Evolutionary conservation across 176 grass and related monocot species (phyloP).

Genomic region (Rhynchospora breviuscula): DNA sequence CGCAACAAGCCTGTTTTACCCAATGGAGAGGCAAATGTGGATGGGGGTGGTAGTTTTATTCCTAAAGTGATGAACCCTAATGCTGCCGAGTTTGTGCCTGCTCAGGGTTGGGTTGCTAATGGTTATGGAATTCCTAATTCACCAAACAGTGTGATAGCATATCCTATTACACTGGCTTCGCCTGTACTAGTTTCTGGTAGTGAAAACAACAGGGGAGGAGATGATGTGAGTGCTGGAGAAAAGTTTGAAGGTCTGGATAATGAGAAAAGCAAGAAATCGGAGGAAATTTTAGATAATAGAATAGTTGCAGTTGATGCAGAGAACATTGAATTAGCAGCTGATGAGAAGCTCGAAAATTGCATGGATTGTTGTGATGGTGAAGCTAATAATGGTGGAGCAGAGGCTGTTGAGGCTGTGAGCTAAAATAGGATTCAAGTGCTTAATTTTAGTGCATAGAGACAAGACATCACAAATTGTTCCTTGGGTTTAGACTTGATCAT

Average conservation of each 20-base stretch:
- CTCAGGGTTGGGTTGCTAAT: constrained; percentile 59
- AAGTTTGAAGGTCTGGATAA: constrained; percentile 29
- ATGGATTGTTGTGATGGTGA: constrained; percentile 75
- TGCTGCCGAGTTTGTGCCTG: constrained; percentile 74
- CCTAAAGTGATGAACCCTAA: constrained; percentile 88
- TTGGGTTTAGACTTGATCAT: background rate
- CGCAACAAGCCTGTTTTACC: constrained; percentile 63
- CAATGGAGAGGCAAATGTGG: constrained; percentile 55
- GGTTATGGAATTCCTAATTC: constrained; percentile 41
- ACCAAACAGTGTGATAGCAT: constrained; percentile 41
- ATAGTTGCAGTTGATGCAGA: constrained; percentile 23
- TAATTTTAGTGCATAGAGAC: background rate
- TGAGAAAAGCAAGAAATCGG: constrained; percentile 29
- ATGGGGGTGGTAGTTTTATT: constrained; percentile 38
- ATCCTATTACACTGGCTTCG: constrained; percentile 43
- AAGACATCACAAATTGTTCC: background rate
- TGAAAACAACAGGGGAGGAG: constrained; percentile 46
- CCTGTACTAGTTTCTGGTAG: constrained; percentile 43
- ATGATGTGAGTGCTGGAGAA: constrained; percentile 32
- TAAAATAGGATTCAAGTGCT: constrained; percentile 26
- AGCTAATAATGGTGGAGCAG: constrained; percentile 45
- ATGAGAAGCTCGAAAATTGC: constrained; percentile 58
- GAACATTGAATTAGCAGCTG: constrained; percentile 21
- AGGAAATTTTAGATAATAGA: constrained; percentile 30
- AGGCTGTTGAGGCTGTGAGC: constrained; percentile 53